Evolutionary conservation across 78 protist genomes (phyloP), one percentile per base, ranked within the genome.

Genomic region (Dictyostelium purpureum): DNA sequence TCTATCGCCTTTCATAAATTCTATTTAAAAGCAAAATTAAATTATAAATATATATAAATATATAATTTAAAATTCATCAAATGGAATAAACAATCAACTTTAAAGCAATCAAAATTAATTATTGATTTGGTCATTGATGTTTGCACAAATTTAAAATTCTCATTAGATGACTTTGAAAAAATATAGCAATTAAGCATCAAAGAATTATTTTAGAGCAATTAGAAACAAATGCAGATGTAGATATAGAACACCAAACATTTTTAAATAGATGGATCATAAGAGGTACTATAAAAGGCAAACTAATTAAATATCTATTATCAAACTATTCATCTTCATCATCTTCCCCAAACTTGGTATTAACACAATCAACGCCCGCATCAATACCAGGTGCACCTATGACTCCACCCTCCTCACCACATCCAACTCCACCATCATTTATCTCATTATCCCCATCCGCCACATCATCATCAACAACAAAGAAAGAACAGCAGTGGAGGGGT

Each of bases 1-100:
- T 43, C 92, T 33, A 61, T 85, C 92, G 28, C 92, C 90, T 24
- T 82, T 82, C 90, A 82, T 82, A n/a, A n/a, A n/a, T n/a, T n/a
- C n/a, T n/a, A n/a, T n/a, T n/a, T n/a, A n/a, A n/a, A n/a, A n/a
- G n/a, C n/a, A n/a, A n/a, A n/a, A n/a, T n/a, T n/a, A n/a, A n/a
- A n/a, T n/a, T n/a, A n/a, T n/a, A n/a, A n/a, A n/a, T n/a, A n/a
- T n/a, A n/a, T n/a, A n/a, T n/a, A n/a, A n/a, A n/a, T n/a, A n/a
- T n/a, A n/a, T n/a, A n/a, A n/a, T n/a, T n/a, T n/a, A n/a, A n/a
- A n/a, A n/a, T n/a, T n/a, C 71, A 28, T 6, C 28, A 63, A 63
- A 28, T 28, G 38, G 16, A 63, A 28, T 38, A 4, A 28, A 28
- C 40, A 4, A 63, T 6, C 28, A 63, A 5, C 16, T 12, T 63